Evolutionary conservation across 2,329 filamentous ascomycete genomes (phyloP), one percentile per base, ranked within the genome.

Genomic region (Paraphoma chrysanthemicola): DNA sequence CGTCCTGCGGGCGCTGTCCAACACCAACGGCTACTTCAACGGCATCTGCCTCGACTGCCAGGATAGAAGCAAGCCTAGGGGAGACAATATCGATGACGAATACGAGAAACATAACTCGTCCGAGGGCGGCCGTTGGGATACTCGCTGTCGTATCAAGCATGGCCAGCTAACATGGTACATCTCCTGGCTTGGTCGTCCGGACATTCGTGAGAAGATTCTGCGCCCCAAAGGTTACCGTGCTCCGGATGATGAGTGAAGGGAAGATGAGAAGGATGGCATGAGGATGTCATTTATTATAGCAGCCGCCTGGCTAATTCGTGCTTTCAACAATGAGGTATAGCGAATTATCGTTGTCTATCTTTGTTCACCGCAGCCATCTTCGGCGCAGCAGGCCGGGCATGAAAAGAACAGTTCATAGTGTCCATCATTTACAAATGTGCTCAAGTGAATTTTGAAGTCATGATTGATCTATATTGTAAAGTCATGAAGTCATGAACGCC

Each of bases 31-130:
- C 43, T 56, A 48, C 48, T 76, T 76, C 47, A 56, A 75, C 12
- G 73, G 73, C 4, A 41, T 75, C 23, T 76, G 73, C 36, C 48
- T 76, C 4, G 70, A 74, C 29, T 74, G 73, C 54, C 73, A 72
- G 67, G 51, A 67, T 29, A 38, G 44, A 3, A 63, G 57, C 29
- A 57, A 54, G 33, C 52, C 55, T 8, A 57, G 47, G 54, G 56
- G 48, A 14, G 45, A 53, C 10, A 39, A 45, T 33, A n/a, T 45
- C 1, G 58, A 72, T 31, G 44, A 48, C 1, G 66, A 70, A 17
- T 70, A 72, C 47, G 71, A 65, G 67, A 50, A 47, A 6, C 51
- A 69, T 16, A 53, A 53, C 64, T 30, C 49, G 7, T 49, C 38
- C 8, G 56, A 54, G 4, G 53, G 58, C 9, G 48, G 63, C 8